Evolutionary conservation across 1,284 basidiomycete species (phyloP).

Genomic region (Fomitopsis palustris): DNA sequence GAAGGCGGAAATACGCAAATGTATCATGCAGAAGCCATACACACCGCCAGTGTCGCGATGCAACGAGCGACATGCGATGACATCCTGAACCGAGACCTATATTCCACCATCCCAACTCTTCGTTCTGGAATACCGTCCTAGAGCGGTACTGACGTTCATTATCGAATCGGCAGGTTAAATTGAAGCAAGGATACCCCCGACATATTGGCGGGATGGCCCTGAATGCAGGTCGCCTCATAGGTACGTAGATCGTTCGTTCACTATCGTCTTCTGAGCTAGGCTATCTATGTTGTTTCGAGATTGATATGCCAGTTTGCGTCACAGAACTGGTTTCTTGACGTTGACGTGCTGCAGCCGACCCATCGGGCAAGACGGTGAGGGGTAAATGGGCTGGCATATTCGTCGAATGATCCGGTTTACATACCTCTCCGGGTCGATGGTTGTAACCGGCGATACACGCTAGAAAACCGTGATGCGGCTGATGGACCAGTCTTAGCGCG

Average conservation of each 20-base stretch:
- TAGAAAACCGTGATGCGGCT: background rate
- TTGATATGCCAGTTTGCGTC: background rate
- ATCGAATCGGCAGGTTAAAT: background rate
- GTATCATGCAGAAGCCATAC: background rate
- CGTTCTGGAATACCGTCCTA: too few relatives aligned
- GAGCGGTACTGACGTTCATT: background rate
- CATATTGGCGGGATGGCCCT: too few relatives aligned
- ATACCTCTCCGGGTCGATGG: background rate
- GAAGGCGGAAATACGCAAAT: background rate
- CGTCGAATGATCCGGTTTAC: background rate
- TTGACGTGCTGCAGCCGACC: background rate
- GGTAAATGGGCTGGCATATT: background rate
- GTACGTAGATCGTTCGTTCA: background rate
- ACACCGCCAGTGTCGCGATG: background rate
- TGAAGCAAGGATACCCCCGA: too few relatives aligned
- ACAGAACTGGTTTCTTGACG: background rate
- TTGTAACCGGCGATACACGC: background rate
- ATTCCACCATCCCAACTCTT: too few relatives aligned
- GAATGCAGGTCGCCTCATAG: background rate
- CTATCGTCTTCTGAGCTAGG: background rate
- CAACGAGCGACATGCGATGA: background rate
- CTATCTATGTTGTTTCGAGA: background rate
- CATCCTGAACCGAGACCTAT: too few relatives aligned
- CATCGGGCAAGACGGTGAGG: background rate
- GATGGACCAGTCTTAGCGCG: background rate